Base-by-base conservation (phyloP, 2,329 filamentous ascomycete genomes). In the Xylariaceae sp. region DNA sequence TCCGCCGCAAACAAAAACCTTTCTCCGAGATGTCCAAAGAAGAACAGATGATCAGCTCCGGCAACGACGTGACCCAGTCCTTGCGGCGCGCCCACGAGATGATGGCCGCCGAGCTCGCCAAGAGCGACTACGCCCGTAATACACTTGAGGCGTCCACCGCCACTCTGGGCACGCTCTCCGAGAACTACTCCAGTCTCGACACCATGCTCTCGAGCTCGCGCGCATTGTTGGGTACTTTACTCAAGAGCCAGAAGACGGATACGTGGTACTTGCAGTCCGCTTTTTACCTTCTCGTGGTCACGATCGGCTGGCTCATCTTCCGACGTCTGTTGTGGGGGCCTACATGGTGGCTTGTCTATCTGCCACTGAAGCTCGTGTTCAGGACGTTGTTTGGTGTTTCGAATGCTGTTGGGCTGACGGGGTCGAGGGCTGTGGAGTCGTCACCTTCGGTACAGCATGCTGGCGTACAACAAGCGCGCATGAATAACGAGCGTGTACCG, bases 221-320 rank as follows among this genome's bases (percentile, higher is more conserved):
- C 53, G 83, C 83, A 44, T 73, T 98, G 16, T 79, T 96, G 6
- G 81, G 82, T 6, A 88, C 88, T 16, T 73, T 98, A 37, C 71
- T 97, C 37, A 81, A 82, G 50, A 93, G 88, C 53, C 89, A 94
- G 63, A 98, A 98, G 75, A 93, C 86, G 54, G 93, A 98, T 64
- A 96, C 91, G 2, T 98, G 93, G 93, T 98, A 98, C 64, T 78
- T 98, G 25, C 86, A 93, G 67, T 94, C 88, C 29, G 82, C 91
- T 2, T 83, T 97, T 55, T 94, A 91, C 63, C 76, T 96, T 56
- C 77, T 97, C 14, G 61, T 86, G 19, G 79, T 71, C 5, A 96
- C 90, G 1, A 82, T 91, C 34, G 75, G 73, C 22, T 98, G 93
- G 93, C 76, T 98, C 6, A 63, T 95, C 6, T 96, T 94, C 61